Percentiles rank a stretch among this genome's conserved stretches.
phyloP scores from a whole-genome alignment of 805 yeast species.

The Cyberlindnera mycetangii region DNA sequence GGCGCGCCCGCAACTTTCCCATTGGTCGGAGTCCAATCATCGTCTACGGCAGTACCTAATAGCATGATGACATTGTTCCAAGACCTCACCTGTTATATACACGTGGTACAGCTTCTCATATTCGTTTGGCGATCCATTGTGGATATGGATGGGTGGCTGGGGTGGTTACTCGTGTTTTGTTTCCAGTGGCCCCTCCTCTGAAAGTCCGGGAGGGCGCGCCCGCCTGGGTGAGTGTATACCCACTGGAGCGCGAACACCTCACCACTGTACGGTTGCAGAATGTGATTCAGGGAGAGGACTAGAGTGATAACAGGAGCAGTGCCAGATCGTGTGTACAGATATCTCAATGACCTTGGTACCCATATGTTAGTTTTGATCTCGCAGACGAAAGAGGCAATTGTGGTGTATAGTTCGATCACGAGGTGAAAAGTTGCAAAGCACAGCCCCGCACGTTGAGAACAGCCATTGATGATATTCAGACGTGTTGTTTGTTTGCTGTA shows the following conservation, averaged over 20 bases:
- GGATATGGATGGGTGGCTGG: no score
- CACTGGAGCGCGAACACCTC: not conserved
- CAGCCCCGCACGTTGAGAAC: not conserved
- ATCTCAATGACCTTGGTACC: no score
- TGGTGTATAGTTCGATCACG: no score
- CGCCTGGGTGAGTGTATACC: not conserved
- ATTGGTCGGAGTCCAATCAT: not conserved
- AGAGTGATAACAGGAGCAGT: no score
- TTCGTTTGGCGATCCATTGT: not conserved
- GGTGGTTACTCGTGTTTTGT: no score
- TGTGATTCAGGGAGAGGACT: not conserved
- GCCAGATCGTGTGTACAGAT: no score
- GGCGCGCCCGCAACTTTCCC: conserved; percentile 3
- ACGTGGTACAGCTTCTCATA: not conserved
- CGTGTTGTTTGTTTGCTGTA: no score
- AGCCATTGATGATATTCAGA: not conserved
- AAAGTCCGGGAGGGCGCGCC: not conserved
- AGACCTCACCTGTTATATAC: not conserved
- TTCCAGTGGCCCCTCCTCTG: no score
- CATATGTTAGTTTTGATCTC: no score
- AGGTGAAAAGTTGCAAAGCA: not conserved
- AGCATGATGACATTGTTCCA: not conserved
- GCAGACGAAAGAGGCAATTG: no score
- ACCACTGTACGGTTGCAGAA: not conserved
- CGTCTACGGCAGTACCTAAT: not conserved